Evolutionary conservation across 129 eudicot species (phyloP), one percentile per base, ranked within the genome.

Genomic region (Centrapalus pauciflorus): DNA sequence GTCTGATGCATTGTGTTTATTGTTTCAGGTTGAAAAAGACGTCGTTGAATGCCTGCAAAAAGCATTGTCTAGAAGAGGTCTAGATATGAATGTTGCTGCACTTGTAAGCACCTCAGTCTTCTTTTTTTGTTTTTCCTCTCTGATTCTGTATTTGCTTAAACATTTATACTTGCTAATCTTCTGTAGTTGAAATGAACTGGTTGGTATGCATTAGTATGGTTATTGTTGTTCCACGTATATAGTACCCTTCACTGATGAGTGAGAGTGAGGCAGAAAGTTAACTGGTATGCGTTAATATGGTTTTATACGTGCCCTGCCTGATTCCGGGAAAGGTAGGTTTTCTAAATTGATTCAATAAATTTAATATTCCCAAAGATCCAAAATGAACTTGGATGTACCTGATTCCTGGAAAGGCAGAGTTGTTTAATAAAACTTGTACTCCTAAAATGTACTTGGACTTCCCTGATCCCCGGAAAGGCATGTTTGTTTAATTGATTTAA

Each of bases 11-110:
- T n/a, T 48, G 52, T 23, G 23, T 35, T 33, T 55, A 13, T 64
- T 16, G 6, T 55, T 28, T 74, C 84, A 92, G 98, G 87, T 88
- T 33, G 96, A 86, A 67, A 73, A 72, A 71, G 95, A 92, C 64
- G 90, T 92, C 51, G 69, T 88, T 68, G 84, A 80, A 61, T 80
- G 87, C 64, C 55, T 92, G 52, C 90, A 83, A 59, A 70, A 77
- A 67, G 95, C 98, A 4, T 62, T 92, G 71, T 73, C 87, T 43
- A 77, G 82, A 64, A 81, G 70, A 38, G 91, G 91, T 61, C 77
- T 92, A 62, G 82, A 88, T 77, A 79, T 88, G 91, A 81, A 81
- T 70, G 95, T 92, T 67, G 81, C 87, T 72, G 90, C 82, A 60
- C 87, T 92, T 67, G 98, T 92, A 85, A 78, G 97, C 17, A 51